Percentiles rank a stretch among this genome's conserved stretches.
These are phyloP conservation scores for Colletotrichum incanum DNA, from an alignment of 2,329 filamentous ascomycete species.

Conservation along the genomic window DNA sequence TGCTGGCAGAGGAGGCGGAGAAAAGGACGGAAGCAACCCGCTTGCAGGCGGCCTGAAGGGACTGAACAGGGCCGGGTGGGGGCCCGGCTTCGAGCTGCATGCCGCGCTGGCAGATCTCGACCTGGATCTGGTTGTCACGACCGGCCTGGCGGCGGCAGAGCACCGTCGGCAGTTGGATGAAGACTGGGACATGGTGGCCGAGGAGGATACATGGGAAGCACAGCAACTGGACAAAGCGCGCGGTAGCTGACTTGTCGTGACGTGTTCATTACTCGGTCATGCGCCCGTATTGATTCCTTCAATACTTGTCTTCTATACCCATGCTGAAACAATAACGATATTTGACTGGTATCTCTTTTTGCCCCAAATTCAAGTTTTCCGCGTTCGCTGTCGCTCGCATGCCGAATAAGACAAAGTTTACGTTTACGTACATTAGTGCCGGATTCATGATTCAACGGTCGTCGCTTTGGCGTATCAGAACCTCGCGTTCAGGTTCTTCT, in stretches of 20 bases:
- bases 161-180: conserved; percentile 38
- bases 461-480: not conserved
- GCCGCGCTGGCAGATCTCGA: conserved; percentile 36
- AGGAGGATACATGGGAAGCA: not conserved
- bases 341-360: conserved; percentile 4
- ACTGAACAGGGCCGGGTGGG: not conserved
- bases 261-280: conserved; percentile 23
- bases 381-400: conserved; percentile 17
- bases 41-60: not conserved
- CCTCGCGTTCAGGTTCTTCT: conserved; percentile 13
- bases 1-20: not conserved
- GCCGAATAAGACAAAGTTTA: conserved; percentile 11
- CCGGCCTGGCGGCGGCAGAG: conserved; percentile 42
- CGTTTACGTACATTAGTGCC: not conserved
- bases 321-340: conserved; percentile 22
- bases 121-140: conserved; percentile 39
- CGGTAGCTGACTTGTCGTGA: not conserved
- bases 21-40: not conserved
- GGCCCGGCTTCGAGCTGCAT: conserved; percentile 38
- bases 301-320: conserved; percentile 12
- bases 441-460: not conserved
- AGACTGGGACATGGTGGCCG: conserved; percentile 26
- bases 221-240: conserved; percentile 11
- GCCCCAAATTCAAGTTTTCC: not conserved
- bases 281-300: not conserved